Evolutionary conservation across 257 asterid genomes (phyloP), one percentile per base, ranked within the genome.

Genomic region (Phtheirospermum japonicum): DNA sequence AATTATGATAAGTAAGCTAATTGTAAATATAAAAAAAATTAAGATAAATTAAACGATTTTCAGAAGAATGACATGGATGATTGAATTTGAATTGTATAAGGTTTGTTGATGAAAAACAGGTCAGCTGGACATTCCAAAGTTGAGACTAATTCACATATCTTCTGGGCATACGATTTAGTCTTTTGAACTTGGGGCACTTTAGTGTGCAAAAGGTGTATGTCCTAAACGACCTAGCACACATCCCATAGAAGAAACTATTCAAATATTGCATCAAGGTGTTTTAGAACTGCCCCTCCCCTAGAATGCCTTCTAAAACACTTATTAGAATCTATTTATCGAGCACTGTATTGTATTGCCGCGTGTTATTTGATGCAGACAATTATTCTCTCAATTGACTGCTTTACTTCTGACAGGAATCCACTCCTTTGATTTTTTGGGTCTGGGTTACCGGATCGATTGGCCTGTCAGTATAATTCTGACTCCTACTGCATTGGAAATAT

Each of bases 401-500:
- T 63, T 58, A 52, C 52, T 42, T 78, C 63, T 79, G 72, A 69
- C 89, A 92, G 99, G 97, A 62, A 79, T 93, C 68, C 82, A 73
- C 78, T 85, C 95, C 62, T 85, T 93, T 43, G 86, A 89, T 71
- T 87, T 82, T 73, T 70, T 93, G 77, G 97, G 97, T 63, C 78
- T 93, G 84, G 99, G 99, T 54, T 93, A 93, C 67, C 87, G 84
- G 62, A 82, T 93, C 33, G 95, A 89, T 70, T 93, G 99, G 99
- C 99, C 99, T 31, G 77, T 89, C 77, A 93, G 73, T 58, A 79
- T 89, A 68, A 76, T 93, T 75, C 75, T 93, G 79, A 85, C 96
- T 34, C 87, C 96, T 46, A 79, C 72, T 45, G 87, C 99, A 64
- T 51, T 93, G 83, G 77, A 75, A 59, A 82, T 83, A 64, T 93